These are phyloP conservation scores for Brassica cretica DNA, from an alignment of 345 rosid genomes.

Conservation along the genomic window DNA sequence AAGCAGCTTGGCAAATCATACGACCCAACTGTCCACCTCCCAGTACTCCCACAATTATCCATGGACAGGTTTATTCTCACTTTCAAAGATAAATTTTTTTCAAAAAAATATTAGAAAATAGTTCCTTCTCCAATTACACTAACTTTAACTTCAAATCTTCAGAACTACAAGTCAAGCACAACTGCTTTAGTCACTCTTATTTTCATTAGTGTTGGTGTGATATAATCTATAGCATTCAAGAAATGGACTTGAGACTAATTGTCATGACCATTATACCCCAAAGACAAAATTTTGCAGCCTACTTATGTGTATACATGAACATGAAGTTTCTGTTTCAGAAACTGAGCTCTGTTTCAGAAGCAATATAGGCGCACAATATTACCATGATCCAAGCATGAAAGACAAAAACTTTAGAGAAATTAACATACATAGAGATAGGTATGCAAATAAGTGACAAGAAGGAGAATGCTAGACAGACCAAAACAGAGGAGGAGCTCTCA, in stretches of 20 bases:
- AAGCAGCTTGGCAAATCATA: constrained; percentile 95
- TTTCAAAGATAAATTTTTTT: constrained; percentile 1
- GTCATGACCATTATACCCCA: too few species aligned
- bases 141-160: background rate
- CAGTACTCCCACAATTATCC: constrained; percentile 80
- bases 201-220: background rate
- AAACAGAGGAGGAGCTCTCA: background rate
- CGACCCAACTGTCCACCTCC: constrained; percentile 98
- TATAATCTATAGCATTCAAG: too few species aligned
- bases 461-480: background rate
- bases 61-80: constrained; percentile 49
- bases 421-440: too few species aligned
- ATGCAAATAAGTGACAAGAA: background rate
- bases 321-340: background rate
- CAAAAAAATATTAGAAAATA: background rate
- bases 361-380: background rate
- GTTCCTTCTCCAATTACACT: background rate
- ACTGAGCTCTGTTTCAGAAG: constrained; percentile 37
- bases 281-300: too few species aligned
- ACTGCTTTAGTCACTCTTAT: background rate
- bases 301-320: background rate
- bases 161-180: background rate
- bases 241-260: too few species aligned
- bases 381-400: background rate
- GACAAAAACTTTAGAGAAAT: background rate